Evolutionary conservation across 2,329 filamentous ascomycete species (phyloP).

Genomic region (Passalora sequoiae): DNA sequence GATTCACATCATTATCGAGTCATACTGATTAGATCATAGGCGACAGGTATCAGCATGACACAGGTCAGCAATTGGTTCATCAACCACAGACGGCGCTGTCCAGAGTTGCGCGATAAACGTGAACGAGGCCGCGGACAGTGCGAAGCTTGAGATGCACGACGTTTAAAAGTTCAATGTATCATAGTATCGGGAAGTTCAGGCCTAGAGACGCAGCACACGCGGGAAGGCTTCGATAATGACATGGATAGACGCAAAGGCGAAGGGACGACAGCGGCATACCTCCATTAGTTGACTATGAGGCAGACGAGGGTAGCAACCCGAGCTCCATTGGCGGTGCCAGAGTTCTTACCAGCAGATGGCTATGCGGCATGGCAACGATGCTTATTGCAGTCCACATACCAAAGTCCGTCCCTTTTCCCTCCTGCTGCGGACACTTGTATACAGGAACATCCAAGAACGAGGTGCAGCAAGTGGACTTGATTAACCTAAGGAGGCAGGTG

Average conservation of each 20-base stretch:
- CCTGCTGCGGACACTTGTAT: too few species aligned
- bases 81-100: conserved; percentile 36
- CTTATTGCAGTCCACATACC: background rate
- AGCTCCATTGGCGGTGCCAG: background rate
- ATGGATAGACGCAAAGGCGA: background rate
- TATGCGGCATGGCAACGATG: background rate
- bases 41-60: conserved; percentile 37
- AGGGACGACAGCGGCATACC: too few species aligned
- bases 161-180: background rate
- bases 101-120: conserved; percentile 35
- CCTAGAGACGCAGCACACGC: background rate
- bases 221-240: background rate
- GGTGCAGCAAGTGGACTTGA: background rate
- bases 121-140: conserved; percentile 26
- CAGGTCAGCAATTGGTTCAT: conserved; percentile 41
- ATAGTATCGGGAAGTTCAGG: background rate
- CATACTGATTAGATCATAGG: too few species aligned
- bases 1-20: too few species aligned
- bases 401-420: background rate
- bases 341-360: background rate
- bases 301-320: too few species aligned
- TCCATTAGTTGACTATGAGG: too few species aligned
- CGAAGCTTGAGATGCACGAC: conserved; percentile 4
- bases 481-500: background rate
- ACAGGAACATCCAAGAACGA: background rate